A percentile compares a stretch with the other conserved stretches of the same genome.
Conservation (phyloP, 495 filamentous ascomycete species). For the Pseudoneurospora amorphoporcata region DNA sequence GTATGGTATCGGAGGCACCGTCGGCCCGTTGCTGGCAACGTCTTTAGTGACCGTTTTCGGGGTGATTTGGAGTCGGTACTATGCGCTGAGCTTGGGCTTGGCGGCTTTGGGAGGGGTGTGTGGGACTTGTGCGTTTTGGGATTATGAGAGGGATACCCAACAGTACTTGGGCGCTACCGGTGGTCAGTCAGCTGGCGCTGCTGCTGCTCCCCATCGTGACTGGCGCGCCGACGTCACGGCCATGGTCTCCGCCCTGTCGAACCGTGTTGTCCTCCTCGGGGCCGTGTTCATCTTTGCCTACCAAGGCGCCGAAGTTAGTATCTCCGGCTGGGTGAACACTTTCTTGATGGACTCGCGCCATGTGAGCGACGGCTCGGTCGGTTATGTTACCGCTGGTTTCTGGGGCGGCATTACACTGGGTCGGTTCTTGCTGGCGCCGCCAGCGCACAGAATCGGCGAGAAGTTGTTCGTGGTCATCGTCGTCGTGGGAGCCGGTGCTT, state of each 20-base stretch:
- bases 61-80: conserved; percentile 49
- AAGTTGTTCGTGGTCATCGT: conserved; percentile 53
- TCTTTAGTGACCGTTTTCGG: conserved; percentile 41
- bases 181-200: conserved; percentile 8
- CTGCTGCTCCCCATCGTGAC: neutral
- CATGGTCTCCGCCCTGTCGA: conserved; percentile 38
- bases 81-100: conserved; percentile 44
- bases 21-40: conserved; percentile 63
- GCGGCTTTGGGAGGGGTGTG: conserved; percentile 37
- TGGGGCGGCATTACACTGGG: conserved; percentile 74
- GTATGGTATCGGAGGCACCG: conserved; percentile 64
- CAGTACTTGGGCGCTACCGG: neutral
- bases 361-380: conserved; percentile 55
- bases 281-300: conserved; percentile 75
- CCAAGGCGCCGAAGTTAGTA: conserved; percentile 67
- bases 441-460: conserved; percentile 57
- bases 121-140: conserved; percentile 50
- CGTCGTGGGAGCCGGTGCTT: conserved; percentile 46
- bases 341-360: conserved; percentile 62
- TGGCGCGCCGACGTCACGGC: conserved; percentile 8
- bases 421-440: conserved; percentile 54
- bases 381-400: conserved; percentile 76
- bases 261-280: conserved; percentile 54
- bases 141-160: conserved; percentile 32
- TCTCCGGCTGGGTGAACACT: conserved; percentile 75